Conservation (phyloP, 768 basidiomycete species). For the Harrya chromipes region DNA sequence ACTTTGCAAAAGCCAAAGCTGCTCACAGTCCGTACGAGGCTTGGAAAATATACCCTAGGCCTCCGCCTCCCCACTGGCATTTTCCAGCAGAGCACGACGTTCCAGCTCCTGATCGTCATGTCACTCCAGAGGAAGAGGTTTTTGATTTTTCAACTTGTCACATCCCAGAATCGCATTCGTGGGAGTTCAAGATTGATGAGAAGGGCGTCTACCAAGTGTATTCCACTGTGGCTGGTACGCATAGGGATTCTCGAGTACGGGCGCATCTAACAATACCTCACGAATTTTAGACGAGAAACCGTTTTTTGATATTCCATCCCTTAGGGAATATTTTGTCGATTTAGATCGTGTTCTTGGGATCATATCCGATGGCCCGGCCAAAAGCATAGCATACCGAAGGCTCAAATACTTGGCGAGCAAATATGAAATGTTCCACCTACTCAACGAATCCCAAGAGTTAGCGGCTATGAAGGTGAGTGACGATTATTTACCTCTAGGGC, state of each 20-base stretch:
- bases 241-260: background rate
- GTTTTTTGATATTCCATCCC: constrained; percentile 73
- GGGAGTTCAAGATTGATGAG: constrained; percentile 73
- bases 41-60: constrained; percentile 91
- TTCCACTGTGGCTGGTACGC: constrained; percentile 23
- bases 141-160: constrained; percentile 72
- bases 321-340: constrained; percentile 95
- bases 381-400: constrained; percentile 90
- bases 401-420: constrained; percentile 91
- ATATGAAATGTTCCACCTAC: constrained; percentile 86
- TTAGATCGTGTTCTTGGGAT: constrained; percentile 88
- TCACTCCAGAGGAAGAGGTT: constrained; percentile 35
- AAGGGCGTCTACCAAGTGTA: constrained; percentile 93
- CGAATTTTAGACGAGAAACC: constrained; percentile 46
- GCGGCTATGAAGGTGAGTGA: constrained; percentile 89
- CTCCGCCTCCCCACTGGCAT: constrained; percentile 97
- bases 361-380: constrained; percentile 93
- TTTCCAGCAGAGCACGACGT: constrained; percentile 57
- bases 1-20: constrained; percentile 28
- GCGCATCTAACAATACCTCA: background rate
- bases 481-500: background rate
- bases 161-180: constrained; percentile 65
- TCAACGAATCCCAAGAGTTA: constrained; percentile 92
- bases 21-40: constrained; percentile 40
- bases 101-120: constrained; percentile 39